Percentiles rank a stretch among this genome's conserved stretches.
These are phyloP conservation scores for Kodamaea hsintzibuensis DNA, from an alignment of 805 yeast species.

Conservation along the genomic window DNA sequence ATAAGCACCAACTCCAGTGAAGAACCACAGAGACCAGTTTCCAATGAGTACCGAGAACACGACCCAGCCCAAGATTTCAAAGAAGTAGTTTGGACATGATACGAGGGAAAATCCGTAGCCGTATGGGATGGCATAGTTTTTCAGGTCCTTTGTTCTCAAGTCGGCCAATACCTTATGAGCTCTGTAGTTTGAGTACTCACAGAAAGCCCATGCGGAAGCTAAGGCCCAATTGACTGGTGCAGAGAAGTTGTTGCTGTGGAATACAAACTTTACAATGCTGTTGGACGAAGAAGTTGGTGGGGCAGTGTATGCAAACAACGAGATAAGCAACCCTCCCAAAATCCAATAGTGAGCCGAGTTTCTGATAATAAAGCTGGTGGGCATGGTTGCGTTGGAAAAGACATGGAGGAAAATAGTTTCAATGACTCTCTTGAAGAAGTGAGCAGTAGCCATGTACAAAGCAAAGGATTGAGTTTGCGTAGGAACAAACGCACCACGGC, in stretches of 20 bases:
- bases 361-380: conserved; percentile 79
- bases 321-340: conserved; percentile 67
- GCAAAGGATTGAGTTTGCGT: conserved; percentile 55
- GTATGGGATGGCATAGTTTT: conserved; percentile 66
- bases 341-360: conserved; percentile 92
- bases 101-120: conserved; percentile 83
- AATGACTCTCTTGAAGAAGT: conserved; percentile 83
- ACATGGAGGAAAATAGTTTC: conserved; percentile 85
- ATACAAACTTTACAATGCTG: conserved; percentile 30
- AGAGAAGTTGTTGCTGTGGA: conserved; percentile 47
- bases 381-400: conserved; percentile 92
- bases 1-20: conserved; percentile 64
- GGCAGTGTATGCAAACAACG: conserved; percentile 48
- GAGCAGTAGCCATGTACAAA: conserved; percentile 60
- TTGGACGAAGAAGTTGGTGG: conserved; percentile 19
- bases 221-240: conserved; percentile 29
- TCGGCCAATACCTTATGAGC: conserved; percentile 68
- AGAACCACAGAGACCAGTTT: conserved; percentile 74
- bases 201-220: conserved; percentile 50
- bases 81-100: conserved; percentile 93
- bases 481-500: conserved; percentile 35
- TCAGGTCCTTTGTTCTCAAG: conserved; percentile 52
- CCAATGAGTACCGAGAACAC: conserved; percentile 68
- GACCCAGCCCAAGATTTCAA: conserved; percentile 79
- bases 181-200: conserved; percentile 71